phyloP scores from a whole-genome alignment of 2,329 filamentous ascomycete genomes.

The Claviceps sorghi region DNA sequence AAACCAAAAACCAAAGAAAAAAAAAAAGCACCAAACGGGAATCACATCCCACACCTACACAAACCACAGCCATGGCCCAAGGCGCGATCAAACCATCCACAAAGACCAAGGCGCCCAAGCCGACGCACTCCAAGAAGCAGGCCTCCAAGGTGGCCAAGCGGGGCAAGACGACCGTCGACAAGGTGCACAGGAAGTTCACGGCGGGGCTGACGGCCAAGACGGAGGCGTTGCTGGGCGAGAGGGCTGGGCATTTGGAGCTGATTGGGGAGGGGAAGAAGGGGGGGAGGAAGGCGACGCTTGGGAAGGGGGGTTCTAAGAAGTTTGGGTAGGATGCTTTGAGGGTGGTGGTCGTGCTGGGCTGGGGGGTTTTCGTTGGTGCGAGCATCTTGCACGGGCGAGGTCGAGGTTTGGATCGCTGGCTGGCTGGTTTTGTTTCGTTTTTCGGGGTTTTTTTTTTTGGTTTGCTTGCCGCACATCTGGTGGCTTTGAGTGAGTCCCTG shows the following conservation, averaged over 20 bases:
- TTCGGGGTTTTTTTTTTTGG: no score
- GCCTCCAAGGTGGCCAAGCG: conserved; percentile 35
- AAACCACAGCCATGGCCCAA: conserved; percentile 33
- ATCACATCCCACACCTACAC: no score
- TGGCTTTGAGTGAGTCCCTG: no score
- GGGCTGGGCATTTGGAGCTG: conserved; percentile 44
- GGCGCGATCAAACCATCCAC: conserved; percentile 35
- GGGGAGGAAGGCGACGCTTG: conserved; percentile 23
- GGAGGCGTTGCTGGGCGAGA: conserved; percentile 42
- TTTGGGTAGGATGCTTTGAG: no score
- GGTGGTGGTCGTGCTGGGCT: no score
- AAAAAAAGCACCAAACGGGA: no score
- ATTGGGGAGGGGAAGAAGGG: conserved; percentile 41
- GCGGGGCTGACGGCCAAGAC: conserved; percentile 39
- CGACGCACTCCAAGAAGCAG: conserved; percentile 27
- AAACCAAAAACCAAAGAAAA: neutral
- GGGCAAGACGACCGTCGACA: conserved; percentile 34
- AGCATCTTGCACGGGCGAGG: no score
- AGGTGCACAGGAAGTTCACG: conserved; percentile 39
- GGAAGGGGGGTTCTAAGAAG: conserved; percentile 37
- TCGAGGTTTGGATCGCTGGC: no score
- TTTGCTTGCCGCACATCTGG: no score
- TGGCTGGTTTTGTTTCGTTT: no score
- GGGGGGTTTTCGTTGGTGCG: no score
- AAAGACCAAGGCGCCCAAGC: conserved; percentile 24